These are phyloP conservation scores for Rhodosporidiobolus sp. DNA, from an alignment of 768 basidiomycete genomes.

Conservation along the genomic window DNA sequence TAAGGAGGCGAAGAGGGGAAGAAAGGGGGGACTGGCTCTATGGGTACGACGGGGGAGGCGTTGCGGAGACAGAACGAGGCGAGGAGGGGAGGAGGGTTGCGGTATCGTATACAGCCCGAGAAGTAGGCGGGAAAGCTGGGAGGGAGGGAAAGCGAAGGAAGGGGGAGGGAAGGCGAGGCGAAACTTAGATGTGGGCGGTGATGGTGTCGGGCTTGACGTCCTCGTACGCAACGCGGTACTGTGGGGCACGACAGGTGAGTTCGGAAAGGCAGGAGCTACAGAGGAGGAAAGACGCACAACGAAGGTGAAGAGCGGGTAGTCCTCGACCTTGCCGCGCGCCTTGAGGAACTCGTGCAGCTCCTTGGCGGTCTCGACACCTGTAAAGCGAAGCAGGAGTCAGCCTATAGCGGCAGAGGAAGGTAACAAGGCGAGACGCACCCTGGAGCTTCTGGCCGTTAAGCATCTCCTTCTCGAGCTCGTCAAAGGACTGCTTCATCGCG, in stretches of 20 bases:
- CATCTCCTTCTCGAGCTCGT: slow-evolving; percentile 51
- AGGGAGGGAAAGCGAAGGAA: too few relatives aligned
- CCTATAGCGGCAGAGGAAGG: too few relatives aligned
- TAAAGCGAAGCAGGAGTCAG: background rate
- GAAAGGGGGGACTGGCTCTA: background rate
- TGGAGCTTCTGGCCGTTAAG: slow-evolving; percentile 55
- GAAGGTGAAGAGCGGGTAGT: slow-evolving; percentile 52
- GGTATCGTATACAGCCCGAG: background rate
- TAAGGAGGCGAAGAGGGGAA: background rate
- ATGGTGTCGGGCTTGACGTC: slow-evolving; percentile 35
- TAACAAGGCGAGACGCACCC: slow-evolving; percentile 41
- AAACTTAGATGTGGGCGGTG: slow-evolving; percentile 31
- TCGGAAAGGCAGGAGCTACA: too few relatives aligned
- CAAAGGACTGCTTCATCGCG: slow-evolving; percentile 46
- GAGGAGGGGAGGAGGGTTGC: background rate
- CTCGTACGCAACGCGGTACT: slow-evolving; percentile 44
- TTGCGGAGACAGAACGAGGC: too few relatives aligned
- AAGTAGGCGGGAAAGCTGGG: background rate
- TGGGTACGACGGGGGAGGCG: too few relatives aligned
- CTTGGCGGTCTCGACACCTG: slow-evolving; percentile 47
- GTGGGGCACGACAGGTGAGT: background rate
- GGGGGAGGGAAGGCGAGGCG: background rate
- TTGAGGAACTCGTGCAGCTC: slow-evolving; percentile 53
- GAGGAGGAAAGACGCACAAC: slow-evolving; percentile 28
- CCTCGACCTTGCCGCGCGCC: slow-evolving; percentile 49